phyloP scores from a whole-genome alignment of 1,284 basidiomycete species.

The Boletus sp. region DNA sequence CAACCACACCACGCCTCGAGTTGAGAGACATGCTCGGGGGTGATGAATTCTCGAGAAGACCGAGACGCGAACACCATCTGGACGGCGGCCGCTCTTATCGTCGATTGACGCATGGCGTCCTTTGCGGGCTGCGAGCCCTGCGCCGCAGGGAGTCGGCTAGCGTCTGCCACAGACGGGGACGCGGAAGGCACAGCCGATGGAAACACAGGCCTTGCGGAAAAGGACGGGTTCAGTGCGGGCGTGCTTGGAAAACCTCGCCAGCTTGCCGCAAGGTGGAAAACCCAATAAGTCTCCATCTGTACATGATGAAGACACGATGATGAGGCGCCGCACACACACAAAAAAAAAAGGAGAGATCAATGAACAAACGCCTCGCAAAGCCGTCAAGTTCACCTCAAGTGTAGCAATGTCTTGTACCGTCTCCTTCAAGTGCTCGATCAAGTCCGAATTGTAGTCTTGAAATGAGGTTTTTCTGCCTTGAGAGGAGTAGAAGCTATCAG shows the following conservation, averaged over 20 bases:
- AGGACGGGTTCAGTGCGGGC: conserved; percentile 35
- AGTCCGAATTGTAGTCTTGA: conserved; percentile 65
- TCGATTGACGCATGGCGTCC: conserved; percentile 28
- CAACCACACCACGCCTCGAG: conserved; percentile 66
- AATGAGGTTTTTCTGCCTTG: conserved; percentile 81
- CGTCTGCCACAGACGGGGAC: conserved; percentile 16
- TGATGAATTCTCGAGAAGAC: conserved; percentile 72
- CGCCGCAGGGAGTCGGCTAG: conserved; percentile 31
- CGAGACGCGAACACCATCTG: conserved; percentile 86
- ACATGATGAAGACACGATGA: background rate
- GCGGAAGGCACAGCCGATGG: conserved; percentile 20
- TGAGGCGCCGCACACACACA: background rate
- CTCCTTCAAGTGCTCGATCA: conserved; percentile 56
- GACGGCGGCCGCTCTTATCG: conserved; percentile 70
- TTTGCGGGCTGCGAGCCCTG: conserved; percentile 29
- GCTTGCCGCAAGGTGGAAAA: conserved; percentile 67
- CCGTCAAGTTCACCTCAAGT: conserved; percentile 52
- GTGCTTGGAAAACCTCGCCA: conserved; percentile 40
- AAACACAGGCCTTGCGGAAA: conserved; percentile 43
- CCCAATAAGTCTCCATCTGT: conserved; percentile 81
- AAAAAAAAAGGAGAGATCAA: background rate
- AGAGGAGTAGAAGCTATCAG: conserved; percentile 73
- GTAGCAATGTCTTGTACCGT: conserved; percentile 53
- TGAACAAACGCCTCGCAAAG: conserved; percentile 2
- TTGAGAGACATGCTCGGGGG: conserved; percentile 58